Evolutionary conservation across 2,329 filamentous ascomycete genomes (phyloP), one percentile per base, ranked within the genome.

Genomic region (Geosmithia putterillii): DNA sequence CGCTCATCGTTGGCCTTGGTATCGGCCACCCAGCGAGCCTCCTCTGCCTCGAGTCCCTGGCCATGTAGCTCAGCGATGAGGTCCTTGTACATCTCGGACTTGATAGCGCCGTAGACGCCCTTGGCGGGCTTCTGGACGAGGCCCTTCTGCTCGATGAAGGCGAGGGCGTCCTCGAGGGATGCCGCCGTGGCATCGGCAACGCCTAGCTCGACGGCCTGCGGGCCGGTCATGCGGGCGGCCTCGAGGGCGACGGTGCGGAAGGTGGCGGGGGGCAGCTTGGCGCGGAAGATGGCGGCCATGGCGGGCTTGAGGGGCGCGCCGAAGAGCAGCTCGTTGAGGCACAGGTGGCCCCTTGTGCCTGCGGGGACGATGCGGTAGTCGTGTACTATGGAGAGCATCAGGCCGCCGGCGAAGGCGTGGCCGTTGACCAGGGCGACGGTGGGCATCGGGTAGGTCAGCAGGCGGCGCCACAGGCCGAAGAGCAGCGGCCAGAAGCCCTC

Each of bases 281-380:
- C 65, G 14, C 83, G 71, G 66, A 92, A 90, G 49, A 92, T 75
- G 41, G 70, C 68, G 43, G 74, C 74, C 83, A 94, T 88, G 46
- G 83, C 71, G 3, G 84, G 72, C 50, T 79, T 74, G 32, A 92
- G 72, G n/a, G 81, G 76, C 1, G 81, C 81, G 42, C 86, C 85
- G 48, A 92, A 83, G 50, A 88, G 79, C 14, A 92, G 69, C 64
- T 92, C 86, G 60, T 90, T 90, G 51, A 92, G 65, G 61, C 86
- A 90, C 35, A 85, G 60, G 61, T 78, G 89, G n/a, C 86, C 86
- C 18, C 73, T 69, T 12, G 28, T n/a, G 2, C 69, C 55, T 1
- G 81, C 74, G 55, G 83, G 83, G 66, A 86, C 83, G 51, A 92
- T 70, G 22, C 86, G 76, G 65, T 92, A 92, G 64, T 90, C 85